Conservation (phyloP, 768 basidiomycete genomes). For the Amanita thiersii region DNA sequence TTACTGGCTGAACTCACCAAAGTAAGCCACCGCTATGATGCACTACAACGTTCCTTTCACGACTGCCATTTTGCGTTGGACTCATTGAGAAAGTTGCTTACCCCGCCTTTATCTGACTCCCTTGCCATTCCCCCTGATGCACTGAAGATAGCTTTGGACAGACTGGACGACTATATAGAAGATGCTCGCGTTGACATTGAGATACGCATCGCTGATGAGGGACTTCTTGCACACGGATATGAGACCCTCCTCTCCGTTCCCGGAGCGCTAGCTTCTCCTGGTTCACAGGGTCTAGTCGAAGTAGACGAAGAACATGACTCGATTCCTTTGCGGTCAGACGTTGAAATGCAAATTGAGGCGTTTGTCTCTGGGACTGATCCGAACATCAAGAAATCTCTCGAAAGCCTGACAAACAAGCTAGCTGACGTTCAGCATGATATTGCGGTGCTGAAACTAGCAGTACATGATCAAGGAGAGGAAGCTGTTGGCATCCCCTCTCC, state of each 20-base stretch:
- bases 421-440: constrained; percentile 75
- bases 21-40: constrained; percentile 48
- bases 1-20: constrained; percentile 38
- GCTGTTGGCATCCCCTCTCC: constrained; percentile 9
- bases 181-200: constrained; percentile 80
- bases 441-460: constrained; percentile 51
- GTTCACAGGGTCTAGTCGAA: too few relatives aligned
- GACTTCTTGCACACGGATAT: constrained; percentile 55
- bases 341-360: constrained; percentile 41
- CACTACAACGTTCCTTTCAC: constrained; percentile 53
- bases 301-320: constrained; percentile 11
- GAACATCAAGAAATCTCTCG: constrained; percentile 35
- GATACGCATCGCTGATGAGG: constrained; percentile 69
- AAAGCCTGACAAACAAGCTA: constrained; percentile 49
- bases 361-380: constrained; percentile 51
- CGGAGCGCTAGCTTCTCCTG: constrained; percentile 27
- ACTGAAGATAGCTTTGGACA: constrained; percentile 44
- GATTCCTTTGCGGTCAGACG: constrained; percentile 22
- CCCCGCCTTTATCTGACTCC: constrained; percentile 12
- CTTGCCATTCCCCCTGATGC: constrained; percentile 22
- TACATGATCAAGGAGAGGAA: constrained; percentile 35
- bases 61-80: constrained; percentile 65
- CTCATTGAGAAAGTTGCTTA: constrained; percentile 32
- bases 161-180: constrained; percentile 68
- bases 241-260: constrained; percentile 58